Percentiles rank a stretch among this genome's conserved stretches.
Evolutionary conservation across 495 filamentous ascomycete genomes (phyloP).

Genomic region (Hyaloscypha hepaticicola): DNA sequence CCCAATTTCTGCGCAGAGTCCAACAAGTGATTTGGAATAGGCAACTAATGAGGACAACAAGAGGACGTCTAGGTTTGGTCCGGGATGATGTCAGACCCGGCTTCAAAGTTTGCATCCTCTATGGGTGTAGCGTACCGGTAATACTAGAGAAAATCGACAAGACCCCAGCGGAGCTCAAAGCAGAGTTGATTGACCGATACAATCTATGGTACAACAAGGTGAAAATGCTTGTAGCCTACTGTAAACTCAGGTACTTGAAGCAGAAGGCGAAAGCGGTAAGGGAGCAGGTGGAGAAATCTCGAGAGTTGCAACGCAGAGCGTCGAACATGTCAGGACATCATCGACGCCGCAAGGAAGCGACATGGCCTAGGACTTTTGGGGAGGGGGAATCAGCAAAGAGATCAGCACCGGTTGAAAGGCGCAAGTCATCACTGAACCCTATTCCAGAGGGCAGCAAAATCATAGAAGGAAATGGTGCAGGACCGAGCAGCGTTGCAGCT

Average conservation of each 20-base stretch:
- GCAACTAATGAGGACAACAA: slow-evolving; percentile 21
- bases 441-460: too few species aligned
- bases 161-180: neutral
- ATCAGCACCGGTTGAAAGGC: too few species aligned
- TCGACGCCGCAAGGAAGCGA: neutral
- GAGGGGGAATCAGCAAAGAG: neutral
- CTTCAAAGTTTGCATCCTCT: slow-evolving; percentile 41
- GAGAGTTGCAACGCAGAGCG: neutral
- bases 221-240: neutral
- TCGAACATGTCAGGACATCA: neutral
- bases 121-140: slow-evolving; percentile 44
- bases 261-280: neutral
- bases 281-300: neutral
- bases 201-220: neutral
- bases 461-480: too few species aligned
- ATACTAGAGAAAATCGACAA: slow-evolving; percentile 33
- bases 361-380: neutral
- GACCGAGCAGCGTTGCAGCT: too few species aligned
- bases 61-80: slow-evolving; percentile 28
- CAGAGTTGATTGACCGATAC: neutral
- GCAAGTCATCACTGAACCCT: too few species aligned
- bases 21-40: slow-evolving; percentile 35
- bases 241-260: neutral
- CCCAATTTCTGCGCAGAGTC: slow-evolving; percentile 30
- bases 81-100: slow-evolving; percentile 22